Evolutionary conservation across 306 rosid genomes (phyloP), one percentile per base, ranked within the genome.

Genomic region (Begonia peltatifolia): DNA sequence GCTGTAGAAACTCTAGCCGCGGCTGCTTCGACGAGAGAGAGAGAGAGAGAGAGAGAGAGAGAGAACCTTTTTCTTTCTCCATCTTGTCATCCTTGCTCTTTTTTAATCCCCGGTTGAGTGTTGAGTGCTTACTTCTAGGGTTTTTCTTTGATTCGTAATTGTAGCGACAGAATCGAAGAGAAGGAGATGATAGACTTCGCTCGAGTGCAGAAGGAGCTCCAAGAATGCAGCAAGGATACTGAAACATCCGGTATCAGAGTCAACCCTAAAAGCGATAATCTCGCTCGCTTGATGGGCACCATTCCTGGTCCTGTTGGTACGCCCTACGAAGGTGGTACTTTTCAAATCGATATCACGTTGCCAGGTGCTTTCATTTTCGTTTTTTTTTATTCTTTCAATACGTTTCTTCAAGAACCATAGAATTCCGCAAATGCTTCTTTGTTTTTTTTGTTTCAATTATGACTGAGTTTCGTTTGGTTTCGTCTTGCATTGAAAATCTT

Each of bases 151-250:
- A 30, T 5, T 30, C 7, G 38, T 30, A 30, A 30, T 30, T 30
- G 38, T 30, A 30, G 38, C 38, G 38, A 1, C 6, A 30, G 5
- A 30, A 30, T 30, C 38, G 38, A 5, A 30, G 9, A 43, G 14
- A 46, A 2, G 73, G 76, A 64, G 80, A 90, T 90, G 99, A 54
- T 86, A 38, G 99, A 90, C 84, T 76, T 90, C 52, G 76, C 84
- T 59, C 87, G 99, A 60, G 99, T 86, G 23, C 99, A 90, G 75
- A 90, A 90, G 83, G 99, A 90, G 88, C 94, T 90, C 16, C 81
- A 59, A 10, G 99, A 90, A 70, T 90, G 99, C 74, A 60, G 74
- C 67, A 83, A 69, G 55, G 99, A 90, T 71, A 61, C 73, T 0
- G 99, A 83, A 42, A 78, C 70, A 18, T 90, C 99, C 0, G 95